Conservation (phyloP, 805 yeast genomes). For the Ogataea philodendri region DNA sequence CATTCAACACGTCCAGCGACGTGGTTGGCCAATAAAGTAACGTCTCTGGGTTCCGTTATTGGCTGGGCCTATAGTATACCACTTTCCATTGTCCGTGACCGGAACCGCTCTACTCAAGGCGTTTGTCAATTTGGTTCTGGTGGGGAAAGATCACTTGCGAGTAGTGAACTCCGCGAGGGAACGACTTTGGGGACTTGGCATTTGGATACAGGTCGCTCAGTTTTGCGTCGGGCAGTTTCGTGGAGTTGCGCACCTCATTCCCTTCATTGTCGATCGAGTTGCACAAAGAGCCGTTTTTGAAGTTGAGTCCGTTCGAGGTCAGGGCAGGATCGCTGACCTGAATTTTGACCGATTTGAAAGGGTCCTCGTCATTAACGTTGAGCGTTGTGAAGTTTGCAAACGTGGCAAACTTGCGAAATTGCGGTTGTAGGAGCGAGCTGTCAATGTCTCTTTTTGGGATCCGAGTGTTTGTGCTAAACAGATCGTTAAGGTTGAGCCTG, state of each 20-base stretch:
- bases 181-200: constrained; percentile 3
- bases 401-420: constrained; percentile 18
- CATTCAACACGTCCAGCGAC: too few relatives aligned
- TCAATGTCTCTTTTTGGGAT: constrained; percentile 13
- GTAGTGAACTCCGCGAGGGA: constrained; percentile 16
- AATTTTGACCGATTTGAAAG: constrained; percentile 25
- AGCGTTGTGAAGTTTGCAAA: constrained; percentile 16
- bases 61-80: too few relatives aligned
- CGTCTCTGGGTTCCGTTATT: too few relatives aligned
- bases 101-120: too few relatives aligned
- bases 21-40: too few relatives aligned
- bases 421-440: constrained; percentile 13
- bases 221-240: constrained; percentile 9
- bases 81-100: too few relatives aligned
- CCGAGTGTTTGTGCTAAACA: constrained; percentile 8
- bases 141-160: constrained; percentile 26
- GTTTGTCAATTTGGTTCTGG: constrained; percentile 7
- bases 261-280: constrained; percentile 8
- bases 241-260: constrained; percentile 6
- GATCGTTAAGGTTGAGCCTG: constrained; percentile 17
- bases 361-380: constrained; percentile 5
- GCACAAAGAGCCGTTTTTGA: constrained; percentile 21
- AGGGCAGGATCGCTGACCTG: constrained; percentile 27
- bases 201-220: constrained; percentile 1
- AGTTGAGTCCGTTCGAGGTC: constrained; percentile 18